Evolutionary conservation across 2,329 filamentous ascomycete genomes (phyloP).

Genomic region (Aspergillus versicolor): DNA sequence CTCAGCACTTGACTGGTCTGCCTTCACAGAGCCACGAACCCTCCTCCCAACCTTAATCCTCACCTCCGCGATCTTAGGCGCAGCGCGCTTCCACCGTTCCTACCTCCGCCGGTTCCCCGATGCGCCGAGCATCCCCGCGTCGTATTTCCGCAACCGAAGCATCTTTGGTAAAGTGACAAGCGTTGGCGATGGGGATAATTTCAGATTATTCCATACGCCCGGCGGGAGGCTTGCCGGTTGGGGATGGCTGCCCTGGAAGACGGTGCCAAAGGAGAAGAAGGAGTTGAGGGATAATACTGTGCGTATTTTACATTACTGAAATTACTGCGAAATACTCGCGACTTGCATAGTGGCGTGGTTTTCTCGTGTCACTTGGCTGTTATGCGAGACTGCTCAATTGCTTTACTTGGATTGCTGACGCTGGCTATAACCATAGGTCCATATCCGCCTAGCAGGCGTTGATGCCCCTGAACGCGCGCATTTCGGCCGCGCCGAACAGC

Average conservation of each 20-base stretch:
- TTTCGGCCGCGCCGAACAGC: conserved; percentile 86
- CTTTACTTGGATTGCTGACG: neutral
- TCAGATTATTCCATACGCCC: conserved; percentile 90
- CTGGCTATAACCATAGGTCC: conserved; percentile 54
- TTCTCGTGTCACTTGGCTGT: neutral
- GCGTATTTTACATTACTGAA: conserved; percentile 31
- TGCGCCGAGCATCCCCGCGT: conserved; percentile 70
- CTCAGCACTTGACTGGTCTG: conserved; percentile 35
- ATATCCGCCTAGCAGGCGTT: conserved; percentile 84
- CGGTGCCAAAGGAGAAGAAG: conserved; percentile 66
- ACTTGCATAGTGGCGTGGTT: neutral
- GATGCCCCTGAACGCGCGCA: conserved; percentile 93
- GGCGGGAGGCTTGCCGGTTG: conserved; percentile 85
- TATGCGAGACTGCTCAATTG: neutral
- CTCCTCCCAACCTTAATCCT: conserved; percentile 39
- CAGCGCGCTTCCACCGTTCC: conserved; percentile 35
- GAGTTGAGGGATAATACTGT: conserved; percentile 77
- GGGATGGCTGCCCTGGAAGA: conserved; percentile 79
- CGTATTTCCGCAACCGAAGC: conserved; percentile 71
- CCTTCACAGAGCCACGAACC: conserved; percentile 38
- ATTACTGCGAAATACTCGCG: neutral
- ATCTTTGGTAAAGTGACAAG: conserved; percentile 85
- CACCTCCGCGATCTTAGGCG: conserved; percentile 38
- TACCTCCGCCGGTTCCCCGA: conserved; percentile 84
- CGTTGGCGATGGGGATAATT: conserved; percentile 95